Evolutionary conservation across 768 basidiomycete species (phyloP).

Genomic region (Tephrocybe sp.): DNA sequence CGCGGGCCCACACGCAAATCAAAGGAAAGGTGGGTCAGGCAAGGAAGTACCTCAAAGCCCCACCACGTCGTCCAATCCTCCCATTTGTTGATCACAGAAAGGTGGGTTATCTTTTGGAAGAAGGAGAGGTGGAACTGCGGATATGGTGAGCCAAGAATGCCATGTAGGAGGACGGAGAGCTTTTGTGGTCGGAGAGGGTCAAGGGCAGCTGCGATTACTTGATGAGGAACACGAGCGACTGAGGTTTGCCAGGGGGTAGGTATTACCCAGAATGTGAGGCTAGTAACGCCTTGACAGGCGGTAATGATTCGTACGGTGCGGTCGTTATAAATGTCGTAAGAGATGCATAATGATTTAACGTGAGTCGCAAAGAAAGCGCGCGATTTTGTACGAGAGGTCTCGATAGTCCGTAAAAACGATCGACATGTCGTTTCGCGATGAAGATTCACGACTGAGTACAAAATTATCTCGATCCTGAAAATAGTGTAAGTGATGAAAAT

Average conservation of each 20-base stretch:
- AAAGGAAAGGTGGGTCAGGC: slow-evolving; percentile 37
- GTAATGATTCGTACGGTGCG: slow-evolving; percentile 31
- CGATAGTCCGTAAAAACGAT: slow-evolving; percentile 37
- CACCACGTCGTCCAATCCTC: slow-evolving; percentile 42
- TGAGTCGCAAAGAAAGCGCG: slow-evolving; percentile 32
- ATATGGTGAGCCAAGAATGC: slow-evolving; percentile 20
- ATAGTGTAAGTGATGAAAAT: neutral
- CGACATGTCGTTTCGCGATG: slow-evolving; percentile 30
- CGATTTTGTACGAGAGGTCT: slow-evolving; percentile 31
- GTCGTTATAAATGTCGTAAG: slow-evolving; percentile 31
- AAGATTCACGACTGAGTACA: slow-evolving; percentile 35
- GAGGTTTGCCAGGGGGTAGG: slow-evolving; percentile 14
- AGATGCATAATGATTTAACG: slow-evolving; percentile 37
- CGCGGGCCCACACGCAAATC: slow-evolving; percentile 34
- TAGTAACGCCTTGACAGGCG: slow-evolving; percentile 32
- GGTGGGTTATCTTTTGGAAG: slow-evolving; percentile 36
- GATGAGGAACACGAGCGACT: slow-evolving; percentile 9
- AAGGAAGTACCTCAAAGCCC: slow-evolving; percentile 26
- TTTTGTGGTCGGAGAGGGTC: slow-evolving; percentile 28
- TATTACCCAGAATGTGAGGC: slow-evolving; percentile 38
- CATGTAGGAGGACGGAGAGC: slow-evolving; percentile 32
- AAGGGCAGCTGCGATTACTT: slow-evolving; percentile 19
- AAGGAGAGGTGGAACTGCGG: slow-evolving; percentile 28
- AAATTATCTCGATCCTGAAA: slow-evolving; percentile 33
- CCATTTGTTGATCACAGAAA: slow-evolving; percentile 41